Percentiles rank a stretch among this genome's conserved stretches.
phyloP scores from a whole-genome alignment of 1,284 basidiomycete genomes.

The Ceratorhiza oryzae-sativae region DNA sequence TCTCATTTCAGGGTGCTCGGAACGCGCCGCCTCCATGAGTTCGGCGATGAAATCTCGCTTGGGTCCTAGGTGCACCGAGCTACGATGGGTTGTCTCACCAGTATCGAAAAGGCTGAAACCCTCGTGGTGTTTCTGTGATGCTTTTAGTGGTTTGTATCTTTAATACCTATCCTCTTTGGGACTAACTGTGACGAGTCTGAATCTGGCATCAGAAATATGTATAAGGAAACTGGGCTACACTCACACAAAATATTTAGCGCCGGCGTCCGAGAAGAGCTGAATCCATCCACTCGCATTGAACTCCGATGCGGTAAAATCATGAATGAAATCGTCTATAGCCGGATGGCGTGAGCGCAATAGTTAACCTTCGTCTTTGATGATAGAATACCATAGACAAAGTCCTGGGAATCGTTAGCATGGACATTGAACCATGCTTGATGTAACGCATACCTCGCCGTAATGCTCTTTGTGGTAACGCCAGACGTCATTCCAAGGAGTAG shows the following conservation, averaged over 20 bases:
- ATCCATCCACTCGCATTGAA: conserved; percentile 64
- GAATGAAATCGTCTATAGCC: conserved; percentile 60
- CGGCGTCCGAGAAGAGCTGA: conserved; percentile 61
- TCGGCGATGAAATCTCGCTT: conserved; percentile 63
- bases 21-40: conserved; percentile 59
- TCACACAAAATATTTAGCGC: conserved; percentile 65
- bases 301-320: conserved; percentile 58
- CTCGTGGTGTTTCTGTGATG: conserved; percentile 50
- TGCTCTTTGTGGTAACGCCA: conserved; percentile 60
- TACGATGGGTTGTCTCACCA: conserved; percentile 59
- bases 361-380: too few species aligned
- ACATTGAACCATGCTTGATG: neutral
- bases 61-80: conserved; percentile 59
- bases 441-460: conserved; percentile 54
- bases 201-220: neutral
- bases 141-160: neutral
- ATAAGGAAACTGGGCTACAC: neutral
- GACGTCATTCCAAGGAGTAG: conserved; percentile 13
- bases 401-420: conserved; percentile 46
- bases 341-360: too few species aligned
- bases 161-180: neutral
- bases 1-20: conserved; percentile 59
- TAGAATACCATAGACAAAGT: conserved; percentile 57
- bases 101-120: conserved; percentile 63
- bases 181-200: conserved; percentile 18